Evolutionary conservation across 192 early-diverging fungal species (phyloP).

Genomic region (Coemansia sp.): DNA sequence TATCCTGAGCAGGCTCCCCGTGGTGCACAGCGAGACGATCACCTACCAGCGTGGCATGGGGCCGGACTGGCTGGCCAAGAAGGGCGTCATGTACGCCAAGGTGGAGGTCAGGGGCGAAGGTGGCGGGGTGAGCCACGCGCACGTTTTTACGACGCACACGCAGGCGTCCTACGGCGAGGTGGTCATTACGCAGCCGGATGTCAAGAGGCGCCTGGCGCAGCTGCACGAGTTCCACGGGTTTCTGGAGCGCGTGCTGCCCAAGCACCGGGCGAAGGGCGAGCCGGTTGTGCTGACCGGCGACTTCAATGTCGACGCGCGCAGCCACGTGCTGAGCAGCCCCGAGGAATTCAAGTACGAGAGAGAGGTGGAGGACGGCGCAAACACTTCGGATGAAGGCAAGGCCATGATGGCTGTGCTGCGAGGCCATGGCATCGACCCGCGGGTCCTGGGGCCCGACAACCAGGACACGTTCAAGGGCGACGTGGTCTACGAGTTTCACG

Average conservation of each 20-base stretch:
- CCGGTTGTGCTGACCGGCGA: conserved; percentile 63
- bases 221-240: conserved; percentile 63
- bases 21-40: conserved; percentile 55
- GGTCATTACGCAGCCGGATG: conserved; percentile 56
- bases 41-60: conserved; percentile 64
- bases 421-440: conserved; percentile 45
- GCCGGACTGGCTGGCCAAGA: conserved; percentile 68
- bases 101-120: conserved; percentile 53
- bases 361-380: conserved; percentile 46
- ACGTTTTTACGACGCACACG: conserved; percentile 81
- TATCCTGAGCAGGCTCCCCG: conserved; percentile 69
- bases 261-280: conserved; percentile 47
- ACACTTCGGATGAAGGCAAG: conserved; percentile 50
- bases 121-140: conserved; percentile 38
- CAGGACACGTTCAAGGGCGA: conserved; percentile 35
- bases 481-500: conserved; percentile 39
- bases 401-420: conserved; percentile 58
- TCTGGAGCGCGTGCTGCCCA: conserved; percentile 53
- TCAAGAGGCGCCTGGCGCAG: conserved; percentile 55
- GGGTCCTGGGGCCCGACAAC: conserved; percentile 42
- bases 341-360: conserved; percentile 27
- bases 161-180: conserved; percentile 69
- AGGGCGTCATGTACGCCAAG: conserved; percentile 76
- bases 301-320: conserved; percentile 58
- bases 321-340: conserved; percentile 31